These are phyloP conservation scores for Septoria linicola DNA, from an alignment of 2,329 filamentous ascomycete species.

Conservation along the genomic window DNA sequence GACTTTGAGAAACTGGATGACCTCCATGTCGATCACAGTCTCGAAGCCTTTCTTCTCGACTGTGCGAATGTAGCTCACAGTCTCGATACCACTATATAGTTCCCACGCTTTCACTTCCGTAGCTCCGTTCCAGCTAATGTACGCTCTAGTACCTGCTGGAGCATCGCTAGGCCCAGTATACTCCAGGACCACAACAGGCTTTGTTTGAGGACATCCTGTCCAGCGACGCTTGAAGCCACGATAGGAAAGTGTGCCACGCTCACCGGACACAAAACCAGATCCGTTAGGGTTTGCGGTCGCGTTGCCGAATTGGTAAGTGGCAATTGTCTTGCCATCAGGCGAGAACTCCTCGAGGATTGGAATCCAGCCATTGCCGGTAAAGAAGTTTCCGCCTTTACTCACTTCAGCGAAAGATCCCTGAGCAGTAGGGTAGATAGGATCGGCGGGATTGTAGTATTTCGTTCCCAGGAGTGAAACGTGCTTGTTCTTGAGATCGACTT, in stretches of 20 bases:
- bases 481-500: slow-evolving; percentile 17
- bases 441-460: slow-evolving; percentile 18
- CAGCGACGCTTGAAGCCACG: slow-evolving; percentile 26
- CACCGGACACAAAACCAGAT: slow-evolving; percentile 13
- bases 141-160: slow-evolving; percentile 35
- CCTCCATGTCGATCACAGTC: slow-evolving; percentile 21
- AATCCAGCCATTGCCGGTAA: slow-evolving; percentile 24
- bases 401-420: slow-evolving; percentile 24
- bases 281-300: slow-evolving; percentile 4
- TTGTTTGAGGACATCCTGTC: slow-evolving; percentile 24
- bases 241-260: slow-evolving; percentile 21
- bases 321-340: slow-evolving; percentile 12
- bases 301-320: slow-evolving; percentile 26
- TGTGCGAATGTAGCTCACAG: slow-evolving; percentile 12
- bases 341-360: slow-evolving; percentile 27
- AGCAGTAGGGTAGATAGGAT: slow-evolving; percentile 23
- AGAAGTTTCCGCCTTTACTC: slow-evolving; percentile 19
- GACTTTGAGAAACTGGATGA: slow-evolving; percentile 20
- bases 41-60: slow-evolving; percentile 27
- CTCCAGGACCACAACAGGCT: slow-evolving; percentile 16
- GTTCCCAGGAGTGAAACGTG: slow-evolving; percentile 15
- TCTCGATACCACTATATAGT: slow-evolving; percentile 27
- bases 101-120: slow-evolving; percentile 48
- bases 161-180: slow-evolving; percentile 1
- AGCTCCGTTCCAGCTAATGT: slow-evolving; percentile 53